phyloP scores from a whole-genome alignment of 2,329 filamentous ascomycete genomes.

The Coniella lustricola region DNA sequence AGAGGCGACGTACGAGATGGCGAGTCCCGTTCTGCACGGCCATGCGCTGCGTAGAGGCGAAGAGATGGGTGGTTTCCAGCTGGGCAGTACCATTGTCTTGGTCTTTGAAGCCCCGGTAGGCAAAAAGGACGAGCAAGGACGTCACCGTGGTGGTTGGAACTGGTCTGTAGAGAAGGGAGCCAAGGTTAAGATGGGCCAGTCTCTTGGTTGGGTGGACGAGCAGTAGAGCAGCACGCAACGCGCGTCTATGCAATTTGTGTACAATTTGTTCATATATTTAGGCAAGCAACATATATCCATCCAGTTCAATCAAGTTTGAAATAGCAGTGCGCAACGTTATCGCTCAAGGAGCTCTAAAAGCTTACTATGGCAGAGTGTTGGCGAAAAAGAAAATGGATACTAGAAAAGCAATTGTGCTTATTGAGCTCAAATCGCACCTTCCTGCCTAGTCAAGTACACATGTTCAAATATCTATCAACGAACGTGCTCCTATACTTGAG shows the following conservation, averaged over 20 bases:
- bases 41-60: conserved; percentile 81
- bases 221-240: conserved; percentile 17
- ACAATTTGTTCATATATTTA: not conserved
- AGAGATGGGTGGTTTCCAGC: conserved; percentile 96
- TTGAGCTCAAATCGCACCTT: no score
- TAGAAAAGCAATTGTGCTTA: no score
- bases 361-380: no score
- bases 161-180: conserved; percentile 87
- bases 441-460: no score
- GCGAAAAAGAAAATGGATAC: no score
- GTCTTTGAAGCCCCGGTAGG: conserved; percentile 89
- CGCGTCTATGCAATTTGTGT: no score
- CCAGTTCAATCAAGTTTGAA: no score
- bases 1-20: conserved; percentile 79
- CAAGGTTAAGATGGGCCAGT: conserved; percentile 81
- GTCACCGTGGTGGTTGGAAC: conserved; percentile 60
- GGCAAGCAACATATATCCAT: not conserved
- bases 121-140: conserved; percentile 44
- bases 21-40: conserved; percentile 71
- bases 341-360: no score
- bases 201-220: conserved; percentile 65
- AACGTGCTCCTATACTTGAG: no score
- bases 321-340: no score
- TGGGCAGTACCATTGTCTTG: conserved; percentile 89
- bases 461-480: no score